Evolutionary conservation across 2,329 filamentous ascomycete species (phyloP), one percentile per base, ranked within the genome.

Genomic region (Fusarium robinianum): DNA sequence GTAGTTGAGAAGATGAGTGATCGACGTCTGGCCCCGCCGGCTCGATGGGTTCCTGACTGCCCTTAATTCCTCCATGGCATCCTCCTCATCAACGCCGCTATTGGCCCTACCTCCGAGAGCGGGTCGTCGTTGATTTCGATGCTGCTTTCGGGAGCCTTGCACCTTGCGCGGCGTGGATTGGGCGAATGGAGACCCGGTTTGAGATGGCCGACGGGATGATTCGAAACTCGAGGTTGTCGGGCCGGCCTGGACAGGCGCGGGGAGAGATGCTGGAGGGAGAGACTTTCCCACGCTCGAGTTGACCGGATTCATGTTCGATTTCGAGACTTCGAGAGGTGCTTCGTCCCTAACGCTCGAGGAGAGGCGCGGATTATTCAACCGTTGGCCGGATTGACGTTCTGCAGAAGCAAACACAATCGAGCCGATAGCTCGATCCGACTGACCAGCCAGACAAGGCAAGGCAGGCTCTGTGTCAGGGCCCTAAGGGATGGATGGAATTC

Each of bases 1-100:
- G 69, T 96, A 95, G 73, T 92, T 92, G 78, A 99, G 88, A 44
- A 99, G 74, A 69, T 99, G 94, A 26, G 94, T 97, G 65, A 99
- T 99, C 62, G 89, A 95, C 40, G 90, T 96, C 70, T 96, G 92
- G 40, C 94, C 94, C 61, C 94, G 89, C 46, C 94, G 85, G 63
- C 78, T 79, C n/a, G 74, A 76, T 9, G 78, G 68, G 55, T 81
- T 82, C 45, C 77, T 73, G 45, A 82, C 67, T 14, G 78, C 78
- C 53, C 78, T 72, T 50, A 91, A 77, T 74, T 96, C 90, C 55
- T 84, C 90, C 80, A 95, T 85, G 61, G 82, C 83, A 80, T 96
- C 90, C 73, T 96, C 90, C 73, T 91, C 84, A 65, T 86, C 79
- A 57, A 86, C 52, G 7, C 60, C 56, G 16, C 57, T 59, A 37